Evolutionary conservation across 2,329 filamentous ascomycete genomes (phyloP).

Genomic region (Cladophialophora exuberans): DNA sequence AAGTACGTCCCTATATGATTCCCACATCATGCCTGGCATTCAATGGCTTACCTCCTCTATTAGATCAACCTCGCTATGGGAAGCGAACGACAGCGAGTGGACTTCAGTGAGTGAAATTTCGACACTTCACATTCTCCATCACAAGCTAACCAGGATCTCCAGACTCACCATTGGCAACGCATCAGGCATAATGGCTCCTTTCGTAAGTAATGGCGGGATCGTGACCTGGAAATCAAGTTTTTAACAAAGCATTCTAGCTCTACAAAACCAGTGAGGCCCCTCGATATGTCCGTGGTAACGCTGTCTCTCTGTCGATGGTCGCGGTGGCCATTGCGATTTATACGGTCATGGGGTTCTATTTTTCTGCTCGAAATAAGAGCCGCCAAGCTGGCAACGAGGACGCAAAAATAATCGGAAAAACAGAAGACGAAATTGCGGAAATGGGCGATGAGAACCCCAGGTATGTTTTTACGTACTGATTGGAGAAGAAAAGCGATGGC

Average conservation of each 20-base stretch:
- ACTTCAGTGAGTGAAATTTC: too few relatives aligned
- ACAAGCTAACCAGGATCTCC: constrained; percentile 58
- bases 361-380: constrained; percentile 52
- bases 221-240: not conserved
- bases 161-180: constrained; percentile 69
- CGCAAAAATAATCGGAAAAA: constrained; percentile 42
- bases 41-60: constrained; percentile 57
- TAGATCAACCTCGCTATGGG: constrained; percentile 73
- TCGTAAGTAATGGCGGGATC: constrained; percentile 51
- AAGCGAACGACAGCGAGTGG: constrained; percentile 75
- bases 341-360: constrained; percentile 59
- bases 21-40: constrained; percentile 35
- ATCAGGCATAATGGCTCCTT: constrained; percentile 73
- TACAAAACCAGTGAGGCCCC: constrained; percentile 54
- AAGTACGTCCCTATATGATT: constrained; percentile 11
- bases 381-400: constrained; percentile 41
- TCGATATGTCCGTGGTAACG: constrained; percentile 65
- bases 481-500: too few relatives aligned
- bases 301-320: constrained; percentile 62
- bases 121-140: not conserved
- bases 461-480: constrained; percentile 43
- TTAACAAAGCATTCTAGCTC: constrained; percentile 29
- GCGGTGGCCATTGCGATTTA: constrained; percentile 59
- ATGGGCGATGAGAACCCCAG: constrained; percentile 47
- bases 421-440: constrained; percentile 47